Evolutionary conservation across 257 asterid species (phyloP).

Genomic region (Primulina huaijiensis): DNA sequence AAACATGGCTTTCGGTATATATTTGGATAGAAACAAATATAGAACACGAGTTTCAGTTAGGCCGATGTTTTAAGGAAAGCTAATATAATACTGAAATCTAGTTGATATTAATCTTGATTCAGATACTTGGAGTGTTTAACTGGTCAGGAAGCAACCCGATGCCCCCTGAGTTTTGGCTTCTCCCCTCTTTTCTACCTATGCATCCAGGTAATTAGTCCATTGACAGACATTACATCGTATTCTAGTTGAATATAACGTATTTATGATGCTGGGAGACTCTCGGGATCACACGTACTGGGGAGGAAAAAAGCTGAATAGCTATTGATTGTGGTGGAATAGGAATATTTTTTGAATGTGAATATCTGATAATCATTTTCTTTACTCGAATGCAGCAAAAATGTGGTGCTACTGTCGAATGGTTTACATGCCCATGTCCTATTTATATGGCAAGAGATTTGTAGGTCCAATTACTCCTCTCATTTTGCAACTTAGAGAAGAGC

Average conservation of each 20-base stretch:
- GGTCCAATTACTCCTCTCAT: conserved; percentile 35
- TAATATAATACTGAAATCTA: background rate
- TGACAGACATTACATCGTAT: too few relatives aligned
- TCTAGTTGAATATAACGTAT: too few relatives aligned
- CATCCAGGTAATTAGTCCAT: conserved; percentile 16
- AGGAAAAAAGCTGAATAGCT: too few relatives aligned
- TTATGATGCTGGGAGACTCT: background rate
- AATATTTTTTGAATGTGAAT: too few relatives aligned
- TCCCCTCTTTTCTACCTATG: conserved; percentile 22
- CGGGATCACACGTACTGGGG: background rate
- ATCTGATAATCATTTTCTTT: background rate
- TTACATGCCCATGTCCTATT: conserved; percentile 64
- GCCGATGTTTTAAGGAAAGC: background rate
- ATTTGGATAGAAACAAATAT: background rate
- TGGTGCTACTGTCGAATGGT: conserved; percentile 47
- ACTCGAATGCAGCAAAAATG: conserved; percentile 39
- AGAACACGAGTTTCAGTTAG: too few relatives aligned
- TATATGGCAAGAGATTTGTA: conserved; percentile 56
- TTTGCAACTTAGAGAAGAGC: conserved; percentile 33
- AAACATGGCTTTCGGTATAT: conserved; percentile 46
- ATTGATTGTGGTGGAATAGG: too few relatives aligned
- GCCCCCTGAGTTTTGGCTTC: conserved; percentile 28
- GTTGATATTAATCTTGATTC: background rate
- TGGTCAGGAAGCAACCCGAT: conserved; percentile 27
- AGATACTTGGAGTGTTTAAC: conserved; percentile 25